Percentiles rank a stretch among this genome's conserved stretches.
Evolutionary conservation across 768 basidiomycete genomes (phyloP).

Genomic region (Gloeophyllum trabeum): DNA sequence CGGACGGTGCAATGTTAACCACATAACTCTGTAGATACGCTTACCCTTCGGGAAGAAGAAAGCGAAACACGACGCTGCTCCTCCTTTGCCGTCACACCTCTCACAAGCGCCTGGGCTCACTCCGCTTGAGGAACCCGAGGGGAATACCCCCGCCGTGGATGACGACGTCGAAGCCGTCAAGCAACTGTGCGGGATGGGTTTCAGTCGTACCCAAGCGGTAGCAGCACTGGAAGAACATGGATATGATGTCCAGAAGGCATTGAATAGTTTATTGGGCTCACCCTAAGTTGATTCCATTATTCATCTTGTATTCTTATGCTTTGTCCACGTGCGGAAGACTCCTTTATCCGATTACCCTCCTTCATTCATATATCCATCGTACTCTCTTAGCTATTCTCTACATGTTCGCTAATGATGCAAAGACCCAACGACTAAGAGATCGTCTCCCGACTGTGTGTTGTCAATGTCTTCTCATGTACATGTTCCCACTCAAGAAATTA

Average conservation of each 20-base stretch:
- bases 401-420: neutral
- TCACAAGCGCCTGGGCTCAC: slow-evolving; percentile 16
- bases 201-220: slow-evolving; percentile 73
- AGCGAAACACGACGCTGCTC: slow-evolving; percentile 42
- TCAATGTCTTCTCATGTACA: no score
- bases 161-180: slow-evolving; percentile 73
- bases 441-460: no score
- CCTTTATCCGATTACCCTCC: slow-evolving; percentile 4
- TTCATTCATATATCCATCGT: neutral
- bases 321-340: neutral
- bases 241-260: slow-evolving; percentile 71
- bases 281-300: neutral
- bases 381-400: neutral
- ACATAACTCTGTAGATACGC: slow-evolving; percentile 56
- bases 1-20: no score
- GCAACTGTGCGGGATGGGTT: slow-evolving; percentile 84
- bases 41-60: slow-evolving; percentile 73
- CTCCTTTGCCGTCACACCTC: slow-evolving; percentile 23
- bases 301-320: slow-evolving; percentile 1
- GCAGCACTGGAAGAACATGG: slow-evolving; percentile 74
- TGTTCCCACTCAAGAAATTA: no score
- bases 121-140: slow-evolving; percentile 31
- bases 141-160: slow-evolving; percentile 40
- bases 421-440: no score
- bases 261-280: slow-evolving; percentile 58